Conservation (phyloP, 331 rosid genomes). For the Malus hybrid region DNA sequence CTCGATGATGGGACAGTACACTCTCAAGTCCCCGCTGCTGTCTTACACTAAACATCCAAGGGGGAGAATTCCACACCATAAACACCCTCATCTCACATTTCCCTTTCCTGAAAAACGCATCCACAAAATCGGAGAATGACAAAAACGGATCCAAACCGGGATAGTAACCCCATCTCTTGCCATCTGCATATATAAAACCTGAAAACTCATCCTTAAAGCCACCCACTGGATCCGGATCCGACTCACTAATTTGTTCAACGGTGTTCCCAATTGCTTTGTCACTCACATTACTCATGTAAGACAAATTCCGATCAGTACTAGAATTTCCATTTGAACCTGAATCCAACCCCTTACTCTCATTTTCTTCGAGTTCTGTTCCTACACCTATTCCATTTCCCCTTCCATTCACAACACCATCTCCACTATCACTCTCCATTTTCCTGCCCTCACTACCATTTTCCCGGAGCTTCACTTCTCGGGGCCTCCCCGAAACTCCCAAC, state of each 20-base stretch:
- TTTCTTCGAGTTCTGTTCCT: constrained; percentile 20
- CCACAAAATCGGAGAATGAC: constrained; percentile 58
- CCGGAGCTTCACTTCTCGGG: constrained; percentile 4
- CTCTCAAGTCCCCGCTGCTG: constrained; percentile 91
- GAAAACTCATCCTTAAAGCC: constrained; percentile 21
- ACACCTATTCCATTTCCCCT: neutral
- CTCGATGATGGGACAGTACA: constrained; percentile 54
- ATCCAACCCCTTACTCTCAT: constrained; percentile 8
- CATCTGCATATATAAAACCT: constrained; percentile 64
- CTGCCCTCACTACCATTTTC: constrained; percentile 1
- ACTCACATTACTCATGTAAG: constrained; percentile 2
- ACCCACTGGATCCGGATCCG: neutral
- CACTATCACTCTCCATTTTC: neutral
- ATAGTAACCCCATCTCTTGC: constrained; percentile 82
- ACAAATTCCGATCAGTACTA: constrained; percentile 8
- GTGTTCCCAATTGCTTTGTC: constrained; percentile 5
- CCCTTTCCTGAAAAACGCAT: constrained; percentile 50
- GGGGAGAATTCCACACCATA: constrained; percentile 97
- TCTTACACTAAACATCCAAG: constrained; percentile 83
- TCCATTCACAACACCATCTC: neutral
- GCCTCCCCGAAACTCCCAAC: constrained; percentile 7
- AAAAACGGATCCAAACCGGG: constrained; percentile 57
- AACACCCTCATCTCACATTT: constrained; percentile 59
- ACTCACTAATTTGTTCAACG: constrained; percentile 6
- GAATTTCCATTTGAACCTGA: neutral